These are phyloP conservation scores for Sapria himalayana DNA, from an alignment of 345 rosid genomes.

Conservation along the genomic window DNA sequence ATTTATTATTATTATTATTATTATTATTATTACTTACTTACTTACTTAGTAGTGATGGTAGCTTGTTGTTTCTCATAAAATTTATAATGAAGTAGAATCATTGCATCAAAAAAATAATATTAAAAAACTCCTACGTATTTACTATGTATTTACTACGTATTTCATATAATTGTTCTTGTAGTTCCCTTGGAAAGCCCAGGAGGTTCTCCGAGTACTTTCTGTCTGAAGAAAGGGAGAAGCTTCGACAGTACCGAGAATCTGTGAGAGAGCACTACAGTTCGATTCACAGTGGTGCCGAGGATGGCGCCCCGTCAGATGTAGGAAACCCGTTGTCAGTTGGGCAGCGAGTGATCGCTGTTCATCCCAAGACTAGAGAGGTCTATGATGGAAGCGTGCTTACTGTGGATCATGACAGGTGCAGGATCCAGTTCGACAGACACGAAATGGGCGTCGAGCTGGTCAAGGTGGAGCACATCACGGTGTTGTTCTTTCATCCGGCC, in stretches of 20 bases:
- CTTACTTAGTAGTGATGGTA: too few species aligned
- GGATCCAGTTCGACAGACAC: conserved; percentile 58
- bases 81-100: too few species aligned
- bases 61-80: too few species aligned
- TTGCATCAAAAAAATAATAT: too few species aligned
- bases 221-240: conserved; percentile 69
- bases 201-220: conserved; percentile 78
- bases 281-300: conserved; percentile 55
- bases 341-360: conserved; percentile 65
- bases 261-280: conserved; percentile 70
- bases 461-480: conserved; percentile 24
- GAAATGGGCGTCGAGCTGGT: conserved; percentile 84
- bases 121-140: conserved; percentile 8
- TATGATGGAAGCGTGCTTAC: conserved; percentile 83
- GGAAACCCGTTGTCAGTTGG: conserved; percentile 81
- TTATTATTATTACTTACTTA: too few species aligned
- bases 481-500: not conserved
- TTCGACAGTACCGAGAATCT: conserved; percentile 69
- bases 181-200: conserved; percentile 96
- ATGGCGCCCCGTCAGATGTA: conserved; percentile 86
- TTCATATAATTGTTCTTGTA: conserved; percentile 17
- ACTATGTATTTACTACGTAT: conserved; percentile 2
- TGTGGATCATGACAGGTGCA: conserved; percentile 61
- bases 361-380: conserved; percentile 74
- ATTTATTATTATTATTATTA: too few species aligned